These are phyloP conservation scores for Orobanche coerulescens DNA, from an alignment of 257 asterid genomes.

Conservation along the genomic window DNA sequence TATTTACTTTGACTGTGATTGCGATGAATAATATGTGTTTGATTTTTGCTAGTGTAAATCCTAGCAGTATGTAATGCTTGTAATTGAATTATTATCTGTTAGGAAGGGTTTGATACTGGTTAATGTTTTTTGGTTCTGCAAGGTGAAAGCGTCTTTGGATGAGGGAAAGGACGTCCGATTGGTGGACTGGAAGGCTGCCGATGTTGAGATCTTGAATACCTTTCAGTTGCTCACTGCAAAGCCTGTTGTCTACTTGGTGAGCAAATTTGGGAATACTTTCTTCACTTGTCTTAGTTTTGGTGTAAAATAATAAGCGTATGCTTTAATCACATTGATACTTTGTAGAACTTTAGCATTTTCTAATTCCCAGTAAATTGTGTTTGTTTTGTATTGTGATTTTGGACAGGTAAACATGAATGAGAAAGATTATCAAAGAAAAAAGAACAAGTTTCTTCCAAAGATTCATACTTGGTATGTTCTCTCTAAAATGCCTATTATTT, in stretches of 20 bases:
- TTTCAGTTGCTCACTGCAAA: slow-evolving; percentile 95
- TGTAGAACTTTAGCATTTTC: neutral
- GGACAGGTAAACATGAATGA: slow-evolving; percentile 97
- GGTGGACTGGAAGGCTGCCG: slow-evolving; percentile 98
- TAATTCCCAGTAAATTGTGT: slow-evolving; percentile 5
- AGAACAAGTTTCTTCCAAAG: slow-evolving; percentile 99
- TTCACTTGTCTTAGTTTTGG: neutral
- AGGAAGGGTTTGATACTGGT: slow-evolving; percentile 2
- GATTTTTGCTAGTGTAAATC: neutral
- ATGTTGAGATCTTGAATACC: slow-evolving; percentile 80
- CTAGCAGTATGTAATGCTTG: neutral
- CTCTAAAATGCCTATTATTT: slow-evolving; percentile 2
- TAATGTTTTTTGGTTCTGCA: slow-evolving; percentile 21
- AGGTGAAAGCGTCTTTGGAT: slow-evolving; percentile 63
- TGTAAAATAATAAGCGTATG: neutral
- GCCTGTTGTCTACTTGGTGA: slow-evolving; percentile 97
- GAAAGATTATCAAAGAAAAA: slow-evolving; percentile 90
- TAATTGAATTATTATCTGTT: neutral
- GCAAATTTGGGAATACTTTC: slow-evolving; percentile 10
- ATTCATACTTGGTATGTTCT: slow-evolving; percentile 89
- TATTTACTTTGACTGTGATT: slow-evolving; percentile 11
- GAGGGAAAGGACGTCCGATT: slow-evolving; percentile 88
- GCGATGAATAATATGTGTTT: neutral
- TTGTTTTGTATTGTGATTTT: slow-evolving; percentile 20
- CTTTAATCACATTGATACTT: neutral